Evolutionary conservation across 345 rosid genomes (phyloP).

Genomic region (Eucalyptus tenuipes): DNA sequence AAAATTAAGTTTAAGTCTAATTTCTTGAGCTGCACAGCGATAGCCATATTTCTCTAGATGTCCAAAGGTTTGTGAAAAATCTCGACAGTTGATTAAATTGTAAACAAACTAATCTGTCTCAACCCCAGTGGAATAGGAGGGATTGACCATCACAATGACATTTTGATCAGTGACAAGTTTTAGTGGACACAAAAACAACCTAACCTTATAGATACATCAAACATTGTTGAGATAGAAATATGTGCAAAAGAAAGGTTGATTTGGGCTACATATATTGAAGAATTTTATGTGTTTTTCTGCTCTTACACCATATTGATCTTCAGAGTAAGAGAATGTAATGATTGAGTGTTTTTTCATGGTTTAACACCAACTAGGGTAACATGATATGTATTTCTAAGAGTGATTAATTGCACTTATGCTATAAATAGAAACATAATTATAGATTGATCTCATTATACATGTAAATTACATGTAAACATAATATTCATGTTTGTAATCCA

Average conservation of each 20-base stretch:
- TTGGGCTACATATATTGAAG: neutral
- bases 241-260: neutral
- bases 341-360: neutral
- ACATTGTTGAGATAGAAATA: neutral
- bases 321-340: neutral
- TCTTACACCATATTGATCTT: neutral
- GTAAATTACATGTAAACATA: neutral
- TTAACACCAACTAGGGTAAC: neutral
- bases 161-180: neutral
- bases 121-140: neutral
- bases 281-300: neutral
- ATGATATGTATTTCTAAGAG: neutral
- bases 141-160: neutral
- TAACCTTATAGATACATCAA: neutral
- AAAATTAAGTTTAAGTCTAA: neutral
- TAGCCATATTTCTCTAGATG: neutral
- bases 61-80: neutral
- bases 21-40: neutral
- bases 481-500: neutral
- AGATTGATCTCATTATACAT: neutral
- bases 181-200: neutral
- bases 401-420: neutral
- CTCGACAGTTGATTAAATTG: neutral
- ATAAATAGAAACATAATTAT: neutral
- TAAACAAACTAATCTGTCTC: neutral